Evolutionary conservation across 2,329 filamentous ascomycete species (phyloP), one percentile per base, ranked within the genome.

Genomic region (Aspergillus bombycis): DNA sequence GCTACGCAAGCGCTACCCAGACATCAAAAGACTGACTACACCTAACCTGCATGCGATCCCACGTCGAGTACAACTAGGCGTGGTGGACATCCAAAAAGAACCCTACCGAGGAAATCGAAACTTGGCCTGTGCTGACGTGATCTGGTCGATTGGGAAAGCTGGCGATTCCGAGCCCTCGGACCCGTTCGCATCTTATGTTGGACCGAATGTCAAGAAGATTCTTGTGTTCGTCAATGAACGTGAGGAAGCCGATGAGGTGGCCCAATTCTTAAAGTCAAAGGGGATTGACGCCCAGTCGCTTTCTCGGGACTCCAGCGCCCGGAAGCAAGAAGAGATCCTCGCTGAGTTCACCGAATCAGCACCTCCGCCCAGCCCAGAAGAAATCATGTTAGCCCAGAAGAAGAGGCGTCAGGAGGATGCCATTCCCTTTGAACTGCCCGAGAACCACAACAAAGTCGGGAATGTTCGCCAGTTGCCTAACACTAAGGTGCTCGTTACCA

Each of bases 181-280:
- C 4, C 72, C 72, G 12, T 77, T 79, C 58, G 74, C 75, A 4
- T 67, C 66, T 8, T 77, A 74, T 60, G 72, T 73, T 58, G 71
- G 68, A 9, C 80, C 89, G 5, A 88, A 91, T 63, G 85, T 92
- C 28, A 95, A 95, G 76, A 91, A 92, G 66, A 91, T 99, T 71
- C 88, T 98, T 62, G 93, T 98, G 3, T 98, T 98, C 72, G 94
- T 98, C 76, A 98, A 98, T 77, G 93, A 98, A 82, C 91, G 95
- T 41, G 93, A 97, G 74, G 93, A 92, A 74, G 92, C 94, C 0
- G 86, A 91, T 62, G 88, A 94, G 72, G 85, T 99, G 0, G 89
- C 94, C 14, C 81, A 89, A 1, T 99, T 91, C 75, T 87, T 99
- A 0, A 81, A 83, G 14, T 86, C 86, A 57, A 97, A 97, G 81